A percentile compares a stretch with the other conserved stretches of the same genome.
phyloP scores from a whole-genome alignment of 148 eudicot species.

The Drosera capensis region DNA sequence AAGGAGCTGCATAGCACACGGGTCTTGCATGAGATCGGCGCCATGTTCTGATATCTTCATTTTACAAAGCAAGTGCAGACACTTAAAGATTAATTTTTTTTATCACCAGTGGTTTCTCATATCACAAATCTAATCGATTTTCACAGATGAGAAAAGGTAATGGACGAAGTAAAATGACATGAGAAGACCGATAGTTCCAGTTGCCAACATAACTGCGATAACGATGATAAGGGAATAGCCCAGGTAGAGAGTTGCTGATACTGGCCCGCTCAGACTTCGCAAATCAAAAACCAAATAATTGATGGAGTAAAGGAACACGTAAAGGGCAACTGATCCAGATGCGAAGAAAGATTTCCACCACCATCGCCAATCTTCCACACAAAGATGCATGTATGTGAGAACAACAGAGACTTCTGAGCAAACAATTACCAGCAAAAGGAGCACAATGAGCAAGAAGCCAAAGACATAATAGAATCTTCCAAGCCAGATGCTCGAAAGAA shows the following conservation, averaged over 20 bases:
- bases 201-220: conserved; percentile 43
- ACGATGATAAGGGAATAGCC: conserved; percentile 55
- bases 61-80: no score
- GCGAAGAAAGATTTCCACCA: conserved; percentile 71
- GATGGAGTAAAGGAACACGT: conserved; percentile 52
- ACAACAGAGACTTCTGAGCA: conserved; percentile 52
- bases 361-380: conserved; percentile 67
- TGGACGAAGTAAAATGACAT: conserved; percentile 46
- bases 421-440: conserved; percentile 29
- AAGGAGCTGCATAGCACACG: no score
- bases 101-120: no score
- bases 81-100: no score
- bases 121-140: conserved; percentile 22
- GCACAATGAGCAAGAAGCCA: conserved; percentile 43
- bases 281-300: conserved; percentile 48
- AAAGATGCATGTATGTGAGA: conserved; percentile 61
- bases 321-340: conserved; percentile 50
- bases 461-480: conserved; percentile 54
- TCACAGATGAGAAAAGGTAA: conserved; percentile 52
- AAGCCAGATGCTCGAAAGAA: conserved; percentile 48
- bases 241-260: conserved; percentile 43
- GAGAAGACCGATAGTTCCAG: conserved; percentile 53
- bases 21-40: no score
- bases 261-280: conserved; percentile 41
- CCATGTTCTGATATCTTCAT: no score